Conservation (phyloP, 192 early-diverging fungal genomes). For the Coemansia javaensis region DNA sequence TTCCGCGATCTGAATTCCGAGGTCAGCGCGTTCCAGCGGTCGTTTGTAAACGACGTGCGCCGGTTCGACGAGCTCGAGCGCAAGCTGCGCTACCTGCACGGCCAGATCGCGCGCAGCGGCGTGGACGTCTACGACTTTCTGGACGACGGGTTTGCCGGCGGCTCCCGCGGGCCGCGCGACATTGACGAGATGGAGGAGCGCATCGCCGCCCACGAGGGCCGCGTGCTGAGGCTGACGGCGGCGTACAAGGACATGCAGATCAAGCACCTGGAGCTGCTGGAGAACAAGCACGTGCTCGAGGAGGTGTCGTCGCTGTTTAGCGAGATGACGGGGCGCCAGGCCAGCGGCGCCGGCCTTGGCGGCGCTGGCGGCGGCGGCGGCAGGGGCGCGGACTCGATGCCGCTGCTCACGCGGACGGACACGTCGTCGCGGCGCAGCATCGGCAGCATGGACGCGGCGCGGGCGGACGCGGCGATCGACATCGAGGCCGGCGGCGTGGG, state of each 20-base stretch:
- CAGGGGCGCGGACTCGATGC: conserved; percentile 38
- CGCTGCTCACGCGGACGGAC: conserved; percentile 59
- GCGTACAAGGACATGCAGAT: conserved; percentile 85
- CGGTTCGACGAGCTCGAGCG: conserved; percentile 97
- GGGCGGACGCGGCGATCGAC: conserved; percentile 20
- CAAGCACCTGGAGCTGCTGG: conserved; percentile 81
- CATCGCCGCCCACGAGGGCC: conserved; percentile 74
- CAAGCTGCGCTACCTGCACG: conserved; percentile 83
- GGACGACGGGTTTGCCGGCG: conserved; percentile 50
- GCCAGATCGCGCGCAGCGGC: conserved; percentile 73
- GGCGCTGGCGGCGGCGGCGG: background rate
- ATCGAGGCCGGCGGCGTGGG: conserved; percentile 25
- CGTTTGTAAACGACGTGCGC: conserved; percentile 92
- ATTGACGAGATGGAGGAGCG: conserved; percentile 88
- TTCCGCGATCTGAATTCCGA: conserved; percentile 94
- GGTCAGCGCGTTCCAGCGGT: conserved; percentile 94
- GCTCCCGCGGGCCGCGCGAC: conserved; percentile 76
- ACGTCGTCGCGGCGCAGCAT: conserved; percentile 48
- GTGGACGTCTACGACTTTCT: conserved; percentile 55
- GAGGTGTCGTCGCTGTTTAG: conserved; percentile 57
- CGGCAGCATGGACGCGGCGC: conserved; percentile 42
- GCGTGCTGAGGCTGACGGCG: conserved; percentile 79
- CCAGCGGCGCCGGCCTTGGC: conserved; percentile 12
- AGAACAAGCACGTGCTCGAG: conserved; percentile 81
- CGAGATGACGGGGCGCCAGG: conserved; percentile 73